Percentiles rank a stretch among this genome's conserved stretches.
Evolutionary conservation across 116 monocot species (phyloP).

Genomic region (Cymodocea nodosa): DNA sequence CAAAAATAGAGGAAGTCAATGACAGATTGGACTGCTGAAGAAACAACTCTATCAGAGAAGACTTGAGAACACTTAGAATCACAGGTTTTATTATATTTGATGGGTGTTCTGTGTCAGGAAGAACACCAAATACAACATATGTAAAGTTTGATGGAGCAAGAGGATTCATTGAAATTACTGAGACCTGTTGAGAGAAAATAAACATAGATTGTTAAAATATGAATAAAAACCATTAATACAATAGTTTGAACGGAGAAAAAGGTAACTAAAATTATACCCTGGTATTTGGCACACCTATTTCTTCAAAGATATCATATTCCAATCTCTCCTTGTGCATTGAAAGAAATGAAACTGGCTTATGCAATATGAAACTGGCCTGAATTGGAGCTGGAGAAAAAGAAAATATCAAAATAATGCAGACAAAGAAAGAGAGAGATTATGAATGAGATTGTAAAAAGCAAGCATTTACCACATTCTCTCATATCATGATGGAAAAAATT

Average conservation of each 20-base stretch:
- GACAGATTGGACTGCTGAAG: conserved; percentile 50
- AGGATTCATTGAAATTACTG: conserved; percentile 41
- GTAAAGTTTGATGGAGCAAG: conserved; percentile 30
- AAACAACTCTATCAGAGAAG: conserved; percentile 46
- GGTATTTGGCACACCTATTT: conserved; percentile 55
- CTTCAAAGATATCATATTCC: conserved; percentile 56
- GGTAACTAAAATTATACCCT: conserved; percentile 24
- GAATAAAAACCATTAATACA: not conserved
- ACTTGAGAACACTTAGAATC: conserved; percentile 52
- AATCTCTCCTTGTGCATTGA: conserved; percentile 22
- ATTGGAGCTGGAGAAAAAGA: conserved; percentile 44
- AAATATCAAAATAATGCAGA: not conserved
- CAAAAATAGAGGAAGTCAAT: conserved; percentile 49
- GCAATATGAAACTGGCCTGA: conserved; percentile 41
- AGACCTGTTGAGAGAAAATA: conserved; percentile 31
- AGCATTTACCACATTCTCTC: no score
- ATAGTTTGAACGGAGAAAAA: not conserved
- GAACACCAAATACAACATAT: conserved; percentile 41
- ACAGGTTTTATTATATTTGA: conserved; percentile 27
- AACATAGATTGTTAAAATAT: not conserved
- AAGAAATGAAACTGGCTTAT: conserved; percentile 34
- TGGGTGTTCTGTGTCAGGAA: conserved; percentile 30
- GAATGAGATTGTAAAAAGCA: no score
- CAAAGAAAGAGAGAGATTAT: not conserved
- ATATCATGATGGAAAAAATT: no score